Conservation (phyloP, 805 yeast genomes). For the Yueomyces sinensis region DNA sequence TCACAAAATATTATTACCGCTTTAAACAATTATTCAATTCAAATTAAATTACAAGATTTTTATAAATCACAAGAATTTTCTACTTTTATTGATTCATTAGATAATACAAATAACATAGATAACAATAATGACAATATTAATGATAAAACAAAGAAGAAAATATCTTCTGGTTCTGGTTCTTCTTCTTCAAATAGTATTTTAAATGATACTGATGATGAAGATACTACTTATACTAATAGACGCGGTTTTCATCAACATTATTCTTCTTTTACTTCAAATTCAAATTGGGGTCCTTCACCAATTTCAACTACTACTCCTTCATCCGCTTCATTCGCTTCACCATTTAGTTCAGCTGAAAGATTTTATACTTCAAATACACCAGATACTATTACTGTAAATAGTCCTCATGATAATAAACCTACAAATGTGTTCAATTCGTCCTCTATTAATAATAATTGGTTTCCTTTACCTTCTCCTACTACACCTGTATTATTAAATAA, state of each 20-base stretch:
- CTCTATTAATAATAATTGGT: constrained; percentile 4
- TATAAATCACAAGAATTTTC: constrained; percentile 16
- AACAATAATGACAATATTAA: constrained; percentile 3
- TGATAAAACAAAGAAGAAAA: not conserved
- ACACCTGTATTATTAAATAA: constrained; percentile 9
- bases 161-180: too few species aligned
- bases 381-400: constrained; percentile 5
- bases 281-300: constrained; percentile 8
- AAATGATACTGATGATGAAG: not conserved
- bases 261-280: not conserved
- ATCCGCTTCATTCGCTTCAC: constrained; percentile 10
- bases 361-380: constrained; percentile 5
- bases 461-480: constrained; percentile 14
- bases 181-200: not conserved
- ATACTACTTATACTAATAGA: not conserved
- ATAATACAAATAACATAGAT: constrained; percentile 1
- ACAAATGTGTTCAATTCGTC: not conserved
- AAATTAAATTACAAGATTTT: constrained; percentile 13
- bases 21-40: constrained; percentile 10
- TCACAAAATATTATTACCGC: constrained; percentile 6
- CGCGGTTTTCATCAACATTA: not conserved
- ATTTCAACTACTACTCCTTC: constrained; percentile 6
- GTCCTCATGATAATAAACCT: constrained; percentile 1
- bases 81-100: constrained; percentile 3
- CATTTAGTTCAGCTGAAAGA: constrained; percentile 1